phyloP scores from a whole-genome alignment of 2,329 filamentous ascomycete genomes.

The Parasarocladium wereldwijsianum region DNA sequence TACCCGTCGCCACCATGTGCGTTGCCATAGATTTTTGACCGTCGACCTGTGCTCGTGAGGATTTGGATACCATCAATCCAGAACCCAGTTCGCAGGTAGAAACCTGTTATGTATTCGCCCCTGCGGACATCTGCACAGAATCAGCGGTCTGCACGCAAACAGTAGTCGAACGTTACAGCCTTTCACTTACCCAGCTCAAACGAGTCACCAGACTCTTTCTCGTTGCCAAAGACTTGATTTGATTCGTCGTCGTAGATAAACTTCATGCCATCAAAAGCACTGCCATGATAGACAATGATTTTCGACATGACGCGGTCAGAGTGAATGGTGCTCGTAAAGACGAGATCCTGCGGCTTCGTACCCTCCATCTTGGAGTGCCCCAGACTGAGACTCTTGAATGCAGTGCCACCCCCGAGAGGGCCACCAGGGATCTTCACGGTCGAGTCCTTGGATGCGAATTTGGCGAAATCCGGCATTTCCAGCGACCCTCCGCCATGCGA shows the following conservation, averaged over 20 bases:
- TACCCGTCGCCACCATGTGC: conserved; percentile 67
- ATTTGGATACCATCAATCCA: conserved; percentile 87
- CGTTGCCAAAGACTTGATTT: conserved; percentile 74
- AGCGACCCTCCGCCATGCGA: conserved; percentile 62
- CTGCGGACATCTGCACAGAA: conserved; percentile 56
- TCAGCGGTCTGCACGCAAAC: neutral
- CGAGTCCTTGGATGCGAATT: conserved; percentile 56
- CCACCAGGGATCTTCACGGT: conserved; percentile 54
- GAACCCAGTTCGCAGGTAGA: conserved; percentile 62
- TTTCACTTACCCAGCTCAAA: conserved; percentile 58
- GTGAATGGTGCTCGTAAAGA: conserved; percentile 55
- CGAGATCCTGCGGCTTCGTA: conserved; percentile 53
- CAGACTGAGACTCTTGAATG: conserved; percentile 56
- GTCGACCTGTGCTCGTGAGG: conserved; percentile 75
- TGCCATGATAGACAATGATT: conserved; percentile 63
- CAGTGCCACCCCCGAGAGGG: conserved; percentile 35
- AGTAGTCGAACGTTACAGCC: neutral
- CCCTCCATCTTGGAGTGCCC: conserved; percentile 60
- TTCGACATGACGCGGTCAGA: conserved; percentile 61
- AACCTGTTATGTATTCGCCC: conserved; percentile 79
- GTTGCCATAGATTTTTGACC: conserved; percentile 76
- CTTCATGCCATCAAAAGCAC: conserved; percentile 71
- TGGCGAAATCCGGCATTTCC: conserved; percentile 62
- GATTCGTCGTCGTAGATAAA: conserved; percentile 85
- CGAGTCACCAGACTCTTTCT: conserved; percentile 51